These are phyloP conservation scores for Artemisia argyi DNA, from an alignment of 129 eudicot genomes.

Conservation along the genomic window DNA sequence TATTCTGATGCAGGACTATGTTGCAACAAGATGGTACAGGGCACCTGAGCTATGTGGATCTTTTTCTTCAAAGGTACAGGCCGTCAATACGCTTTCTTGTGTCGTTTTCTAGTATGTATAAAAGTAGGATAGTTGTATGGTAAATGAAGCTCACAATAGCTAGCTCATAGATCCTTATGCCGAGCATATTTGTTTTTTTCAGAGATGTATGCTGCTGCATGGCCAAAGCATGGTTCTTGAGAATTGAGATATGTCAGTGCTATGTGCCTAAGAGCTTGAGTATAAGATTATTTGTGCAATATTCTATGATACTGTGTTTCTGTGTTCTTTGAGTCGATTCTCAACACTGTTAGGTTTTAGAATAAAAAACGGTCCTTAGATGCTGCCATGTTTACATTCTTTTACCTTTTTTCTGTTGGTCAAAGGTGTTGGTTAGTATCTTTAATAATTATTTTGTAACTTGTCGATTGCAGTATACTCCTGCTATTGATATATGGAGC, in stretches of 20 bases:
- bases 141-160: slow-evolving; percentile 16
- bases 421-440: not conserved
- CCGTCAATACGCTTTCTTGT: slow-evolving; percentile 3
- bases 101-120: slow-evolving; percentile 5
- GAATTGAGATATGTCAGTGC: slow-evolving; percentile 3
- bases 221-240: slow-evolving; percentile 38
- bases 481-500: slow-evolving; percentile 99
- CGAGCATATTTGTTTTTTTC: slow-evolving; percentile 34
- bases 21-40: slow-evolving; percentile 98
- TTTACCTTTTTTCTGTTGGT: not conserved
- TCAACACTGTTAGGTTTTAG: not conserved
- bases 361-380: not conserved
- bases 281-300: slow-evolving; percentile 11
- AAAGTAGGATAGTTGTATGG: slow-evolving; percentile 20
- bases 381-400: not conserved
- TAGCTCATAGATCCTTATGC: slow-evolving; percentile 27
- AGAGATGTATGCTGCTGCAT: slow-evolving; percentile 40
- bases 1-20: slow-evolving; percentile 66
- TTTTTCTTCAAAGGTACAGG: slow-evolving; percentile 78
- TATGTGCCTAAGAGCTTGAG: too few species aligned
- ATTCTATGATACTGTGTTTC: not conserved
- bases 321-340: slow-evolving; percentile 15
- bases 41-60: slow-evolving; percentile 98
- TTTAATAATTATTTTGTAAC: not conserved
- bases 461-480: slow-evolving; percentile 77